Evolutionary conservation across 2,329 filamentous ascomycete species (phyloP).

Genomic region (Cercospora berteroae): DNA sequence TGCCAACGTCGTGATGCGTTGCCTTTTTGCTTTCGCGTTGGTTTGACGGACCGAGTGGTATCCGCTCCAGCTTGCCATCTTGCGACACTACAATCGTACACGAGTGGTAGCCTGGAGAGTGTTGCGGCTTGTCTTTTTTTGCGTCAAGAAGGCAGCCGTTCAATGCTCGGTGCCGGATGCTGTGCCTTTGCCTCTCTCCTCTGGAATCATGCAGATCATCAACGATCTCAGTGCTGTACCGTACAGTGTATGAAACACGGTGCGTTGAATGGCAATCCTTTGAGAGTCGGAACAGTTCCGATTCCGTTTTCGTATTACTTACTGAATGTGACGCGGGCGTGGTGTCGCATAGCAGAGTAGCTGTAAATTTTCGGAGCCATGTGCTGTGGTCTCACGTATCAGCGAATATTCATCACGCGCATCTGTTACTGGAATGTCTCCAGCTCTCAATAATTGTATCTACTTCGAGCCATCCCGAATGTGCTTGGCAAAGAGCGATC

Average conservation of each 20-base stretch:
- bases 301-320: neutral
- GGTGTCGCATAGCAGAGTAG: neutral
- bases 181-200: neutral
- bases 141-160: neutral
- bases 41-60: too few relatives aligned
- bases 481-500: neutral
- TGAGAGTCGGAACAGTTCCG: neutral
- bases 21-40: neutral
- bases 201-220: neutral
- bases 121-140: too few relatives aligned
- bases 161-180: neutral
- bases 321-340: neutral
- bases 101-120: too few relatives aligned
- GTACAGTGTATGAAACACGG: neutral
- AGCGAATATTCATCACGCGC: neutral
- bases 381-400: neutral
- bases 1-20: neutral
- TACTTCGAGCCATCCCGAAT: neutral
- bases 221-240: neutral
- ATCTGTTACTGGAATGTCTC: neutral
- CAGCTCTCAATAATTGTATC: neutral
- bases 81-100: too few relatives aligned
- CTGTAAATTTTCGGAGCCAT: neutral
- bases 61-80: too few relatives aligned
- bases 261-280: neutral